Evolutionary conservation across 768 basidiomycete species (phyloP).

Genomic region (Termitomyces sp.): DNA sequence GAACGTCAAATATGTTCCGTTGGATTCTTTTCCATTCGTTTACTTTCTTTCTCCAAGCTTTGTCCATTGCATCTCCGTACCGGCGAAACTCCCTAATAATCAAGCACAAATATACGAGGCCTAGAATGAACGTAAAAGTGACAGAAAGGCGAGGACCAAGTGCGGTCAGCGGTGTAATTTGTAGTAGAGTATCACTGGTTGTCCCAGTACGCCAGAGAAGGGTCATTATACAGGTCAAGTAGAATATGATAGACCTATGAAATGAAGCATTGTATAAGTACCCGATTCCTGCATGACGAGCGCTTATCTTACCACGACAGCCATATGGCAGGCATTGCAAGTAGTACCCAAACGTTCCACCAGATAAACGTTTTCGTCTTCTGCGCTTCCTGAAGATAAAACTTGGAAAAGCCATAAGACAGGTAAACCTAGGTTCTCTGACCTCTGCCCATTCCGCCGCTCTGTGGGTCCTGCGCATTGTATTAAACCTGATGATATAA

Average conservation of each 20-base stretch:
- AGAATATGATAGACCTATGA: conserved; percentile 60
- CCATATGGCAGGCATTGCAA: conserved; percentile 64
- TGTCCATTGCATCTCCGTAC: neutral
- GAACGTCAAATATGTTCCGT: neutral
- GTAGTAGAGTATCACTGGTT: conserved; percentile 25
- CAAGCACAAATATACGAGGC: neutral
- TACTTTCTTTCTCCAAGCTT: neutral
- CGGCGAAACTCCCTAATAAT: neutral
- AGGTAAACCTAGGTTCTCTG: neutral
- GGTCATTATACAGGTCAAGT: conserved; percentile 54
- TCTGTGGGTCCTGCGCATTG: conserved; percentile 56
- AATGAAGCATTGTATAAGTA: neutral
- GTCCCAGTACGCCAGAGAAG: conserved; percentile 71
- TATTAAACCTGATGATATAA: conserved; percentile 54
- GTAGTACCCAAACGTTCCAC: conserved; percentile 61
- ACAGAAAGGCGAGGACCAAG: conserved; percentile 52
- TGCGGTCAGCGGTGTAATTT: conserved; percentile 30
- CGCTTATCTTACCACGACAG: conserved; percentile 49
- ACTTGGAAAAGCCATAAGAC: neutral
- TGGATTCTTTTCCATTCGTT: neutral
- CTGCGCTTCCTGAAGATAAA: conserved; percentile 44
- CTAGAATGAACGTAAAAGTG: conserved; percentile 22
- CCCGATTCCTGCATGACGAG: neutral
- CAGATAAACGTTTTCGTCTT: conserved; percentile 20
- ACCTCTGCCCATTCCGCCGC: conserved; percentile 61